These are phyloP conservation scores for Thymus mandschuricus DNA, from an alignment of 257 asterid species.

Conservation along the genomic window DNA sequence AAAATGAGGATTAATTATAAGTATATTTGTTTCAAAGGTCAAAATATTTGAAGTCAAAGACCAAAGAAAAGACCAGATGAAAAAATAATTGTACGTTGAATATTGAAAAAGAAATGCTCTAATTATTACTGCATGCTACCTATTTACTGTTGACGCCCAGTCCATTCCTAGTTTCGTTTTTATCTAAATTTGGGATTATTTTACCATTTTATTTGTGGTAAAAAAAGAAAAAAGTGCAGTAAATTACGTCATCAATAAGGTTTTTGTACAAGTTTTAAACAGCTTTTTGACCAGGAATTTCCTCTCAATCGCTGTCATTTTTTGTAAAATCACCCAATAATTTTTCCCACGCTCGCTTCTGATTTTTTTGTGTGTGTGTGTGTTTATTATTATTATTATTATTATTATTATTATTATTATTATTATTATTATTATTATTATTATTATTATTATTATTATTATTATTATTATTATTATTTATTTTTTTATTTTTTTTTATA, in stretches of 20 bases:
- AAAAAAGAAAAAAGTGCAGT: conserved; percentile 1
- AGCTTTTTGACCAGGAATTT: conserved; percentile 29
- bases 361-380: conserved; percentile 11
- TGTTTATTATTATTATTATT: neutral
- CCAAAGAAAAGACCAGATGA: neutral
- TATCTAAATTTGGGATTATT: neutral
- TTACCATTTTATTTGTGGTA: neutral
- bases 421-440: neutral
- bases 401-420: neutral
- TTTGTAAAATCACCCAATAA: conserved; percentile 20
- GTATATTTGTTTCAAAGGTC: too few species aligned
- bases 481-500: too few species aligned
- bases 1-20: neutral
- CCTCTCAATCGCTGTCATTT: conserved; percentile 29
- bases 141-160: neutral
- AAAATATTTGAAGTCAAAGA: neutral
- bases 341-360: conserved; percentile 20
- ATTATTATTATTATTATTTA: too few species aligned
- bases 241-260: conserved; percentile 23
- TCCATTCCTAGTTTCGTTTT: neutral
- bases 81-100: too few species aligned
- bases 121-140: neutral
- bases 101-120: neutral
- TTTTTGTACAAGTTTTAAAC: neutral
- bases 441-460: neutral